Base-by-base conservation (phyloP, 139 green algal genomes). In the Closterium sp. region DNA sequence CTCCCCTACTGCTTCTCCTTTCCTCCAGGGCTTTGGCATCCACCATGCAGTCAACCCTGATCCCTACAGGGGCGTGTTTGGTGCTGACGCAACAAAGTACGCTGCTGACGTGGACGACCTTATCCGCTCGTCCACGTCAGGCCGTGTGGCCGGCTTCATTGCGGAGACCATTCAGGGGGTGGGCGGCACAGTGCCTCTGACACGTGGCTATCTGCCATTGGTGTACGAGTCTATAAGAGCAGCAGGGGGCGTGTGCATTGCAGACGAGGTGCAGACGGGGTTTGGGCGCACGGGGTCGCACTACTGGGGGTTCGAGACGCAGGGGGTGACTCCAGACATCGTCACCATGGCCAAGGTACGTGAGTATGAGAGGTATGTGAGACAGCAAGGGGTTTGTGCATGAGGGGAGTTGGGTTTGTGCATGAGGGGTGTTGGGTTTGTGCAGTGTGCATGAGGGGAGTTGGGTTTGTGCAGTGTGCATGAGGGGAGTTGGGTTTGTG, bases 211-310 rank as follows among this genome's bases (percentile, higher is more conserved):
- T 95, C 93, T 99, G 89, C 96, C 97, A 2, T 95, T 93, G 12
- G 97, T 95, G 16, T 99, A 99, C 93, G 94, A 98, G 95, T 95
- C 96, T 33, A 93, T 99, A 28, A 95, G 98, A 1, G 95, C 95
- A n/a, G 96, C 96, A 4, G 98, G 98, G 28, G 98, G 98, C 25
- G 84, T 99, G 55, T 98, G 97, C 94, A 98, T 99, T 66, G 97
- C 98, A 0, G 98, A 99, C 91, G 98, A 99, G 94, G 98, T 99
- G 35, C 98, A 99, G 95, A 98, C 97, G 25, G 98, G 98, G n/a
- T 99, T 99, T 94, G 98, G 98, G 19, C 95, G 98, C 88, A 99
- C 97, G 0, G 98, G 98, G 35, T 96, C 92, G 33, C 87, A 97
- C 89, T 99, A 97, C 95, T 99, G 98, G 97, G 98, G 98, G 87